Base-by-base conservation (phyloP, 2,329 filamentous ascomycete species). In the Zymoseptoria crescenta region DNA sequence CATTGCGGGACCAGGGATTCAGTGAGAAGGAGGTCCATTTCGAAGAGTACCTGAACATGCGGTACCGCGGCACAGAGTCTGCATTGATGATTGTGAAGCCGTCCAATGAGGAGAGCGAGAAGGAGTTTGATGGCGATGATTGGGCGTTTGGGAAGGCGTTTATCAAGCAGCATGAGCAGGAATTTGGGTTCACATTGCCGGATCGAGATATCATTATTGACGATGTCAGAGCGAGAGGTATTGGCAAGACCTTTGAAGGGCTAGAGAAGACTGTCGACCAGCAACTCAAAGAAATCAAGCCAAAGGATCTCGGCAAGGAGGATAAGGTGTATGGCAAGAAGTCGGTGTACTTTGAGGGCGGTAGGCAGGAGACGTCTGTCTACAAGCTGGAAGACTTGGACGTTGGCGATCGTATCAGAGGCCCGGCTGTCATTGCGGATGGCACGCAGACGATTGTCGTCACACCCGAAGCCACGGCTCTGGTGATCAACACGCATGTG, bases 31-130 rank as follows among this genome's bases (percentile, higher is more conserved):
- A 89, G 30, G 89, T 96, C 24, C 81, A 86, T 0, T 96, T 93
- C 68, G 91, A 96, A 71, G 89, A 96, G 70, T 96, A 96, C 69
- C 83, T 97, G 58, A 96, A 96, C 71, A 91, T 96, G 87, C 81
- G 92, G 59, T 96, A 96, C 69, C 84, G 90, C 41, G 91, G 91
- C 9, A 96, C 91, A 0, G 91, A 96, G 71, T 95, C 91, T 7
- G 89, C 91, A 0, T 80, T 96, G 49, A 96, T 96, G 91, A 84
- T 96, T 53, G 76, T 94, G 64, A 90, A 87, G 73, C 90, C 91
- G 0, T 81, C 74, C 2, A 75, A 80, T 45, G 81, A 85, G 55
- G 86, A 89, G 58, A 80, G 80, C 0, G 75, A 83, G 60, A 79
- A 81, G 48, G 76, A 81, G 13, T 88, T 82, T 63, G 78, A 73